A percentile compares a stretch with the other conserved stretches of the same genome.
phyloP scores from a whole-genome alignment of 2,329 filamentous ascomycete genomes.

The Chaetomium globosum region DNA sequence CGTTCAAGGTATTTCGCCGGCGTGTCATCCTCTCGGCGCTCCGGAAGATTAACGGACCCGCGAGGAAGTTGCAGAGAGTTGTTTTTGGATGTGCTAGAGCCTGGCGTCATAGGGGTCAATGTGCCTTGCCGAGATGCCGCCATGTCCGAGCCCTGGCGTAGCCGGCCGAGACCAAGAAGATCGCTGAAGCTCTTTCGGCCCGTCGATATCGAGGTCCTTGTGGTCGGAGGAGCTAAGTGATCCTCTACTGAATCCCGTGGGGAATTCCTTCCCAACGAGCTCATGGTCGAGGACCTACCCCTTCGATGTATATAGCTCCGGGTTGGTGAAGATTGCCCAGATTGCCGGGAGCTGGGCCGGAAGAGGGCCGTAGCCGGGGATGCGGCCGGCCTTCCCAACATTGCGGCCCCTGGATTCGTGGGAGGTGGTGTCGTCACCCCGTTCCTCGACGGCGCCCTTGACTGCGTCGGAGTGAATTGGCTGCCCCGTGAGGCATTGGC shows the following conservation, averaged over 20 bases:
- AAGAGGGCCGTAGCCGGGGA: conserved; percentile 57
- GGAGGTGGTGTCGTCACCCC: conserved; percentile 41
- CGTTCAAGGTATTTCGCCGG: conserved; percentile 85
- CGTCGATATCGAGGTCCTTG: conserved; percentile 84
- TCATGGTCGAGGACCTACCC: conserved; percentile 86
- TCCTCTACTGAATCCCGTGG: conserved; percentile 66
- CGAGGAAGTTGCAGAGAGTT: conserved; percentile 79
- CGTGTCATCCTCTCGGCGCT: conserved; percentile 83
- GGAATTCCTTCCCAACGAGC: conserved; percentile 67
- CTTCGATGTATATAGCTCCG: conserved; percentile 63
- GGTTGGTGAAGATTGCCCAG: conserved; percentile 69
- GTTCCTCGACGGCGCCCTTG: conserved; percentile 38
- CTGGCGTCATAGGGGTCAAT: conserved; percentile 69
- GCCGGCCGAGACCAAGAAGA: conserved; percentile 74
- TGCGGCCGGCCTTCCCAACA: conserved; percentile 43
- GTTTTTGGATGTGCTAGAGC: conserved; percentile 71
- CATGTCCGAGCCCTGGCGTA: conserved; percentile 80
- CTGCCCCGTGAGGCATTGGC: conserved; percentile 26
- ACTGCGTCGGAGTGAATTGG: conserved; percentile 41
- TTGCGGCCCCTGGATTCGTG: conserved; percentile 42
- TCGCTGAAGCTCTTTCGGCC: conserved; percentile 93
- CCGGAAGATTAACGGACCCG: conserved; percentile 71
- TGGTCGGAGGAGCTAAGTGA: conserved; percentile 65
- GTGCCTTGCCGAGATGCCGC: conserved; percentile 67
- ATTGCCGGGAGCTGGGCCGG: conserved; percentile 52